Conservation (phyloP, 2,329 filamentous ascomycete genomes). For the Aspergillus pseudoterreus region DNA sequence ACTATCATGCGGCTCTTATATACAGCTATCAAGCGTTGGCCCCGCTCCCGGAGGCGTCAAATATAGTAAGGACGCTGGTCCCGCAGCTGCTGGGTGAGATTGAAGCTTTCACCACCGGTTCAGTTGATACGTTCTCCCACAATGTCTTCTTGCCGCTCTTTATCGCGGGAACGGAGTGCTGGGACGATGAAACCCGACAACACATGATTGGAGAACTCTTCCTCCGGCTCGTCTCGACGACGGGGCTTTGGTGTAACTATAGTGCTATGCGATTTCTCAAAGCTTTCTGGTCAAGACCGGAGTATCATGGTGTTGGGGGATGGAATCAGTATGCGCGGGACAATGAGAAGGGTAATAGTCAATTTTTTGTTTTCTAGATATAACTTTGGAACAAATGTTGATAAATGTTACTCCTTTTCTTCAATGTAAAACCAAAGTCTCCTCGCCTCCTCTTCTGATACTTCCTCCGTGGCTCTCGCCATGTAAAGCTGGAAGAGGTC, state of each 20-base stretch:
- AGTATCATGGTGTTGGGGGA: constrained; percentile 14
- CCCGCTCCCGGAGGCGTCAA: background rate
- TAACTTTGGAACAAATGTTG: too few species aligned
- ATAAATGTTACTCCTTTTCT: too few species aligned
- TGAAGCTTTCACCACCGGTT: constrained; percentile 1
- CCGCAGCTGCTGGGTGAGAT: constrained; percentile 1
- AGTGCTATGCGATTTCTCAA: constrained; percentile 16
- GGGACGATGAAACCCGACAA: constrained; percentile 1
- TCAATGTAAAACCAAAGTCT: too few species aligned
- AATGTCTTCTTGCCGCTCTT: constrained; percentile 25
- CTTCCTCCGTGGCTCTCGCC: too few species aligned
- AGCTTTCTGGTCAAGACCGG: constrained; percentile 13
- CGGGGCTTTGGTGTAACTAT: constrained; percentile 16
- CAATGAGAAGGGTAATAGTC: background rate
- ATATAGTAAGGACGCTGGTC: background rate
- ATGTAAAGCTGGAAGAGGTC: too few species aligned
- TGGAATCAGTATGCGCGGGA: constrained; percentile 10
- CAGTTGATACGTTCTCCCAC: constrained; percentile 16
- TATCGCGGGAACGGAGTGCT: constrained; percentile 20
- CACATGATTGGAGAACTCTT: constrained; percentile 6
- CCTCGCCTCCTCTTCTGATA: too few species aligned
- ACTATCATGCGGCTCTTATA: constrained; percentile 20
- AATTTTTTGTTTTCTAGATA: too few species aligned
- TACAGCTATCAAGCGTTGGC: constrained; percentile 22
- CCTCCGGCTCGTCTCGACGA: constrained; percentile 9